Evolutionary conservation across 768 basidiomycete species (phyloP).

Genomic region (Pleurotus salmoneostramineus): DNA sequence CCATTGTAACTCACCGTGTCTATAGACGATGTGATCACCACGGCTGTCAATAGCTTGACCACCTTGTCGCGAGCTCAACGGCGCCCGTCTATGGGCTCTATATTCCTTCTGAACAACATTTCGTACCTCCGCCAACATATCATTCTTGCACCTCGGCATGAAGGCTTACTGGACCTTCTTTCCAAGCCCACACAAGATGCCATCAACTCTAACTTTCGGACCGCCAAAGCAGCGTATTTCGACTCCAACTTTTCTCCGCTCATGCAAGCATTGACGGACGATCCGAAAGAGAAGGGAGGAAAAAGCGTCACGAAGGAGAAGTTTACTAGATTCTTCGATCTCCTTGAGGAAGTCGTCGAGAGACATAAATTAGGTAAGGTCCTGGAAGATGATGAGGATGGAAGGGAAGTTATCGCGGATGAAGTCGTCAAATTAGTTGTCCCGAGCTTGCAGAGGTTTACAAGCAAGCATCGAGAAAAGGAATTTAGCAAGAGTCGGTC

Average conservation of each 20-base stretch:
- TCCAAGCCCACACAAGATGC: slow-evolving; percentile 58
- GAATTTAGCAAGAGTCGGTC: slow-evolving; percentile 81
- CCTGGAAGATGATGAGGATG: slow-evolving; percentile 66
- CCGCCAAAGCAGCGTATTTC: slow-evolving; percentile 80
- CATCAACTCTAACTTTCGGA: slow-evolving; percentile 69
- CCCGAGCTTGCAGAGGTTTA: slow-evolving; percentile 70
- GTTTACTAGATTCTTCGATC: slow-evolving; percentile 77
- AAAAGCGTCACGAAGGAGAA: slow-evolving; percentile 75
- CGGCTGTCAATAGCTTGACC: slow-evolving; percentile 55
- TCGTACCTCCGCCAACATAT: slow-evolving; percentile 63
- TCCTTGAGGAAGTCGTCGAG: slow-evolving; percentile 77
- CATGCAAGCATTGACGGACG: slow-evolving; percentile 62
- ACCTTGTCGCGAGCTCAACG: slow-evolving; percentile 56
- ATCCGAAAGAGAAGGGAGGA: slow-evolving; percentile 55
- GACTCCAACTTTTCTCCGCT: slow-evolving; percentile 79
- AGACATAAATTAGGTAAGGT: slow-evolving; percentile 67
- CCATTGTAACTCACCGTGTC: neutral
- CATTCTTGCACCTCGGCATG: slow-evolving; percentile 45
- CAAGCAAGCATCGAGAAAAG: slow-evolving; percentile 71
- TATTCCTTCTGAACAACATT: slow-evolving; percentile 80
- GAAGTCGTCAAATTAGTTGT: slow-evolving; percentile 77
- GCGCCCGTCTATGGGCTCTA: slow-evolving; percentile 64
- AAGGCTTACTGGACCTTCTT: slow-evolving; percentile 44
- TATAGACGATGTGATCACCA: slow-evolving; percentile 72
- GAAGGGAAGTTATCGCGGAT: slow-evolving; percentile 55